Evolutionary conservation across 192 early-diverging fungal species (phyloP), one percentile per base, ranked within the genome.

Genomic region (Lobulomyces angularis): DNA sequence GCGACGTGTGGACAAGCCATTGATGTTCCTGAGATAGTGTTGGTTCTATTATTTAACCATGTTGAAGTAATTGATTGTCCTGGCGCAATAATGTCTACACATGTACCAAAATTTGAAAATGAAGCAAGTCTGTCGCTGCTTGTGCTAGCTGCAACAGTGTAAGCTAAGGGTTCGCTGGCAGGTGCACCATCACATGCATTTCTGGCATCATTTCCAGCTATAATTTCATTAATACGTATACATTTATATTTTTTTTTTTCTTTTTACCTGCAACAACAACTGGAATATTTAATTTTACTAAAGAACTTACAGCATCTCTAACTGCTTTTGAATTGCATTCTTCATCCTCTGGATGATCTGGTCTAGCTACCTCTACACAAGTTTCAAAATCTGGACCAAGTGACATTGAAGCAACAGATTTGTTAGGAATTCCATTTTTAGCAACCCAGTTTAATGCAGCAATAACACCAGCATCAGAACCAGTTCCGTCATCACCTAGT

Each of bases 41-140:
- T 51, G 40, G 37, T 48, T 12, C 53, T 52, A 14, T 18, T 12
- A 9, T 22, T 27, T 4, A 53, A 47, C 51, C 55, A 66, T 23
- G 62, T 32, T 26, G 61, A 65, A 1, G 48, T 51, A 31, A 83
- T 71, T 22, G 53, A 49, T 1, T 58, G 55, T 32, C 79, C 79
- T 4, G 79, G 79, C 27, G 61, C 80, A 35, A 73, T 75, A 17
- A 82, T 56, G 34, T 60, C 51, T 26, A 82, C 69, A 35, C 79
- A 82, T 37, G 46, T 29, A 22, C 80, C 79, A 14, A 42, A 46
- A 25, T 71, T 58, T 38, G 55, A 58, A 50, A 69, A 81, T 12
- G 27, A 22, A 24, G 77, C 65, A 5, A 65, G 17, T 3, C 3
- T 5, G 50, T 62, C 43, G 38, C 16, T 44, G 7, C 5, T 18